Conservation (phyloP, 2,329 filamentous ascomycete species). For the Aureobasidium musti region DNA sequence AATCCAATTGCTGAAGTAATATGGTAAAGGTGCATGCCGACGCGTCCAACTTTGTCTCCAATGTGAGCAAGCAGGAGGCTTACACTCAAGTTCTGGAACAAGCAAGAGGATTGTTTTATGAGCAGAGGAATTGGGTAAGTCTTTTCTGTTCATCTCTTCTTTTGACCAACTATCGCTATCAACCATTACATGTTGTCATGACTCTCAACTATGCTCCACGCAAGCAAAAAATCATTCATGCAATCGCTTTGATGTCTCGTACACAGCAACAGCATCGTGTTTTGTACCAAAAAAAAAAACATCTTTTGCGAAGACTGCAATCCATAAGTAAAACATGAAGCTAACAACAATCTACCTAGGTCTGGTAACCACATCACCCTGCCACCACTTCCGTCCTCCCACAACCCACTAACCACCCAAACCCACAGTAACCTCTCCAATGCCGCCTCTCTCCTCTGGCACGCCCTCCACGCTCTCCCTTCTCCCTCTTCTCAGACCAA, state of each 20-base stretch:
- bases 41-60: conserved; percentile 69
- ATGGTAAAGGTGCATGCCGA: conserved; percentile 68
- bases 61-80: conserved; percentile 68
- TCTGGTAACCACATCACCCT: conserved; percentile 29
- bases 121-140: conserved; percentile 75
- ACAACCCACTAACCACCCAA: background rate
- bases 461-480: conserved; percentile 72
- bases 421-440: conserved; percentile 70
- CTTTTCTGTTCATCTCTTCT: background rate
- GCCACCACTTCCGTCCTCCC: background rate
- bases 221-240: background rate
- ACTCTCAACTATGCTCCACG: background rate
- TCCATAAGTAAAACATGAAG: background rate
- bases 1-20: background rate
- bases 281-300: no score
- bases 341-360: conserved; percentile 11
- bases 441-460: conserved; percentile 73
- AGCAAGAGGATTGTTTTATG: conserved; percentile 67
- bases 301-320: no score
- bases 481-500: conserved; percentile 68
- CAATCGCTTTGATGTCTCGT: background rate
- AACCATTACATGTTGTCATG: background rate
- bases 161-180: background rate
- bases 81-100: conserved; percentile 74
- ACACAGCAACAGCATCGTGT: no score